A percentile compares a stretch with the other conserved stretches of the same genome.
These are phyloP conservation scores for Fusarium nodosum DNA, from an alignment of 2,329 filamentous ascomycete genomes.

Conservation along the genomic window DNA sequence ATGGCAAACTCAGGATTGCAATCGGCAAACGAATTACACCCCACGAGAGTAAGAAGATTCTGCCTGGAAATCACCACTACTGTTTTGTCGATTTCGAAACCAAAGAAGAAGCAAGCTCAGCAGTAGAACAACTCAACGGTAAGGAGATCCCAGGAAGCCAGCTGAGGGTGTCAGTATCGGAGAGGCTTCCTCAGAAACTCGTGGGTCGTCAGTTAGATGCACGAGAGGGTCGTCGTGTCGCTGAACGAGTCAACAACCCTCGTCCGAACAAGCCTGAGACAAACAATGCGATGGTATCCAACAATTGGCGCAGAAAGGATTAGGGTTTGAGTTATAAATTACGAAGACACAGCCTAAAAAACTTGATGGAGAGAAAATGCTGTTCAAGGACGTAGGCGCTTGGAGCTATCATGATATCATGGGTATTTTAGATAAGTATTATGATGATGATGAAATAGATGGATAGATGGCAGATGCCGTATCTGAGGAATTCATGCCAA, in stretches of 20 bases:
- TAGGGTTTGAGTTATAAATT: neutral
- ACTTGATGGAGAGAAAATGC: neutral
- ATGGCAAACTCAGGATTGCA: slow-evolving; percentile 8
- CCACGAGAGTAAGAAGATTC: slow-evolving; percentile 66
- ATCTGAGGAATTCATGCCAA: neutral
- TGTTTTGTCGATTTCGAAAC: slow-evolving; percentile 75
- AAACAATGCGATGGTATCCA: slow-evolving; percentile 20
- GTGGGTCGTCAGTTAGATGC: slow-evolving; percentile 14
- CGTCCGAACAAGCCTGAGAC: slow-evolving; percentile 9
- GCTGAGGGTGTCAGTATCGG: slow-evolving; percentile 25
- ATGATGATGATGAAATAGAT: no score
- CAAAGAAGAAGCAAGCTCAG: slow-evolving; percentile 65
- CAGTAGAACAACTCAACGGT: slow-evolving; percentile 55
- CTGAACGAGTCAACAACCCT: slow-evolving; percentile 9
- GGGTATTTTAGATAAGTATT: neutral
- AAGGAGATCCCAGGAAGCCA: slow-evolving; percentile 2
- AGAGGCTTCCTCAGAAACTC: slow-evolving; percentile 13
- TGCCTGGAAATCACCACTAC: slow-evolving; percentile 70
- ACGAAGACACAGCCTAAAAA: neutral
- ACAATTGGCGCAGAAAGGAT: slow-evolving; percentile 25
- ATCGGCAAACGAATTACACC: slow-evolving; percentile 70
- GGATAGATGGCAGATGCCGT: neutral
- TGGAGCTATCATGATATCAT: neutral
- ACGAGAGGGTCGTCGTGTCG: neutral
- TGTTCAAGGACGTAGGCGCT: neutral